Conservation (phyloP, 768 basidiomycete genomes). For the Macrolepiota dolichaula region DNA sequence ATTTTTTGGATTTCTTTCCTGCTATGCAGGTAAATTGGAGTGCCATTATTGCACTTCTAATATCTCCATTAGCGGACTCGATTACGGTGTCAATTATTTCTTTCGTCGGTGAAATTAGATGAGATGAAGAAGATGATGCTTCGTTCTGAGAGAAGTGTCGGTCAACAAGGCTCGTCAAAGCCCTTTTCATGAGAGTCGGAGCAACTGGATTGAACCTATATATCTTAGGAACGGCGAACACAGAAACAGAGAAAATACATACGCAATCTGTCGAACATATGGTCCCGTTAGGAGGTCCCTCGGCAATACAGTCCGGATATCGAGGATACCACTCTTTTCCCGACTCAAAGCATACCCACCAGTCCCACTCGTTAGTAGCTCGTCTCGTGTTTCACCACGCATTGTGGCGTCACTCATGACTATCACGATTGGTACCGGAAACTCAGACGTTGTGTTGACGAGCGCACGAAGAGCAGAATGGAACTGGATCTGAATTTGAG, state of each 20-base stretch:
- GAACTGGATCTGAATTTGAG: slow-evolving; percentile 64
- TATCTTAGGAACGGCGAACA: not conserved
- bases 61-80: slow-evolving; percentile 83
- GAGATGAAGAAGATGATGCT: slow-evolving; percentile 16
- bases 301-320: slow-evolving; percentile 70
- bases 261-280: slow-evolving; percentile 81
- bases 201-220: slow-evolving; percentile 91
- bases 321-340: slow-evolving; percentile 40
- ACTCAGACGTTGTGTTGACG: slow-evolving; percentile 32
- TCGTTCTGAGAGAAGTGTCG: slow-evolving; percentile 38
- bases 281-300: slow-evolving; percentile 65
- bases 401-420: slow-evolving; percentile 81
- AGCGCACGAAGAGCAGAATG: slow-evolving; percentile 65
- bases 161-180: slow-evolving; percentile 59
- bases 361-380: slow-evolving; percentile 32
- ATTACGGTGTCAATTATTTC: slow-evolving; percentile 75
- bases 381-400: slow-evolving; percentile 63
- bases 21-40: slow-evolving; percentile 79
- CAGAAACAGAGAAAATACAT: slow-evolving; percentile 21
- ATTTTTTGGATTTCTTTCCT: slow-evolving; percentile 21
- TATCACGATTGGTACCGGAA: slow-evolving; percentile 68
- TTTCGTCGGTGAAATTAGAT: slow-evolving; percentile 42
- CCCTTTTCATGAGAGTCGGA: slow-evolving; percentile 77
- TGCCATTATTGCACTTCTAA: slow-evolving; percentile 90
- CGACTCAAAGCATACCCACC: slow-evolving; percentile 34